Base-by-base conservation (phyloP, 2,329 filamentous ascomycete species). In the Xylaria sp. region DNA sequence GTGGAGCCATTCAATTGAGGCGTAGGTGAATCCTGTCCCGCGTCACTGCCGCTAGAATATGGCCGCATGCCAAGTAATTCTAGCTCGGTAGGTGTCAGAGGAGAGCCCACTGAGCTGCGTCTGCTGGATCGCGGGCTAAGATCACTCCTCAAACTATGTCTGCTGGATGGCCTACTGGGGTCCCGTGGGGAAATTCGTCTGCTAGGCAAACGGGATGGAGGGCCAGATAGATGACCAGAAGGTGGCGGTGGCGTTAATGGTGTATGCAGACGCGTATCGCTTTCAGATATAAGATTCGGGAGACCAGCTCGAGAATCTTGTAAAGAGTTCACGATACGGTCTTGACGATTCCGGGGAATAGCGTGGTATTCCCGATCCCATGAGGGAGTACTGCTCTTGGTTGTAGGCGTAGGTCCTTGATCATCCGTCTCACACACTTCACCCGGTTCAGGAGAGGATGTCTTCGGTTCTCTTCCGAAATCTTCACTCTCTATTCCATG, bases 31-130 rank as follows among this genome's bases (percentile, higher is more conserved):
- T 72, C 71, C 48, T 28, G 67, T 46, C 62, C 73, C 13, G 68
- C 50, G 20, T 78, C 75, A 28, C 72, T 75, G 10, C 59, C 72
- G 43, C 68, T 70, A 1, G 63, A 70, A 41, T 72, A 70, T 30
- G 68, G 67, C n/a, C 64, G 68, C 61, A 78, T 50, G 18, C 77
- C 76, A 45, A 78, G 72, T n/a, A 78, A 62, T 66, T 76, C 76
- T 12, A 73, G 72, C 28, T 78, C 76, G 32, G 72, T 76, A 13
- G 74, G 71, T 30, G 76, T 77, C 23, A 78, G 70, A 9, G 76
- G 72, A n/a, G 77, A 78, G 28, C 65, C 73, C 5, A 60, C 32
- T 8, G 63, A 72, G 41, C 65, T 67, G 39, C 64, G 69, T 41
- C 60, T 70, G 36, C 69, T 71, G 15, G 55, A 61, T 25, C 25